Evolutionary conservation across 257 asterid genomes (phyloP).

Genomic region (Solanum bukasovii): DNA sequence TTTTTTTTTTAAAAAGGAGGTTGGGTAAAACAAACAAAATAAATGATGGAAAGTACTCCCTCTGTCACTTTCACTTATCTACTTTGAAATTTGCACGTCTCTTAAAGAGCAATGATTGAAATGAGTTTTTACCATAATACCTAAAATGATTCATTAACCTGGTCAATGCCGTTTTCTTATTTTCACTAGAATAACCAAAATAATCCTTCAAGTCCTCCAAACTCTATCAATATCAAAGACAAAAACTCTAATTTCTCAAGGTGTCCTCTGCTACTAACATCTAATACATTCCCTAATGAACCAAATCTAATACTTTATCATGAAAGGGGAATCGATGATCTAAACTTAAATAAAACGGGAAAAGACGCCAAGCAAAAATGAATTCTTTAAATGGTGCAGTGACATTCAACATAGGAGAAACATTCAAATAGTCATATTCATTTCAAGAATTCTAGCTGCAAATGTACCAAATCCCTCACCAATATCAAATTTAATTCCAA

Average conservation of each 20-base stretch:
- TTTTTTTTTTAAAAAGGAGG: neutral
- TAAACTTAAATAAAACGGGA: neutral
- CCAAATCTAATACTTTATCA: neutral
- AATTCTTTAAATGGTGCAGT: neutral
- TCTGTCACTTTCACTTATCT: neutral
- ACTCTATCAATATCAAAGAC: neutral
- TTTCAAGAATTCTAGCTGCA: neutral
- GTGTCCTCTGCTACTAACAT: neutral
- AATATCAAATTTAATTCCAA: too few species aligned
- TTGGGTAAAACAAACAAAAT: neutral
- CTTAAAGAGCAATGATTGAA: neutral
- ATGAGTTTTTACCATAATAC: neutral
- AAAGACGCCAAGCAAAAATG: neutral
- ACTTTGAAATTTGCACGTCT: neutral
- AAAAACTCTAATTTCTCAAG: too few species aligned
- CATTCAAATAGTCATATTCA: neutral
- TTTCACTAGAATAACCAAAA: neutral
- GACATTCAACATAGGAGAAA: neutral
- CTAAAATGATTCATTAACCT: neutral
- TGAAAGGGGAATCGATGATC: neutral
- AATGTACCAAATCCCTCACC: neutral
- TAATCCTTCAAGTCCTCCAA: too few species aligned
- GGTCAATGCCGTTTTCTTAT: neutral
- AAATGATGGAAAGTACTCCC: neutral
- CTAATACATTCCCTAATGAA: too few species aligned